Evolutionary conservation across 2,329 filamentous ascomycete species (phyloP), one percentile per base, ranked within the genome.

Genomic region (Ophiosphaerella korrae): DNA sequence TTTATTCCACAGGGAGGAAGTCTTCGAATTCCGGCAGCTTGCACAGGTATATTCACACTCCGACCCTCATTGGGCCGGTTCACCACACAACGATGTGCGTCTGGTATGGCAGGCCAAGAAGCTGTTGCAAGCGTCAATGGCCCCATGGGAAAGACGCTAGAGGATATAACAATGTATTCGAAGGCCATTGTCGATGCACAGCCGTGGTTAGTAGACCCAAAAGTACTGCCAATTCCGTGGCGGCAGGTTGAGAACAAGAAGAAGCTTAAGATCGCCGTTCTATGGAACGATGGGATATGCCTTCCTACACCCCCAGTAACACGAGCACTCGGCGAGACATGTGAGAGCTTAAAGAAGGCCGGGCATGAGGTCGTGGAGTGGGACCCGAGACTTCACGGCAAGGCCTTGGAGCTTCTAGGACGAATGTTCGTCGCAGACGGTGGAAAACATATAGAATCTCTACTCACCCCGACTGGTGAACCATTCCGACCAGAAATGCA

Each of bases 101-200:
- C 82, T 1, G 84, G 84, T 7, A 78, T 88, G 69, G 79, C 82
- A 1, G 86, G 86, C 2, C 85, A 88, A 63, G 86, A 88, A 66
- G 82, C 84, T 2, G 82, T 88, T 0, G 76, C 78, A 45, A 84
- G 82, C 16, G 83, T 88, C 31, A 86, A 87, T 56, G 86, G 86
- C 0, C 86, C 86, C 0, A 77, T 89, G 76, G 79, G 82, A 1
- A 76, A 77, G 24, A 81, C 79, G 0, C 70, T 88, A 0, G 74
- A 75, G 5, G 84, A 86, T 52, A 74, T 80, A 11, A 63, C 66
- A 2, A 63, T 80, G 42, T 80, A 74, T 50, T 68, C 72, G 2
- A 73, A 74, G 52, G 70, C 67, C 7, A 68, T 81, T 1, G 57
- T 78, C 8, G 70, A 70, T 44, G 68, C 75, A 2, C 72, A 80